Percentiles rank a stretch among this genome's conserved stretches.
These are phyloP conservation scores for Priceomyces medius DNA, from an alignment of 805 yeast species.

Conservation along the genomic window DNA sequence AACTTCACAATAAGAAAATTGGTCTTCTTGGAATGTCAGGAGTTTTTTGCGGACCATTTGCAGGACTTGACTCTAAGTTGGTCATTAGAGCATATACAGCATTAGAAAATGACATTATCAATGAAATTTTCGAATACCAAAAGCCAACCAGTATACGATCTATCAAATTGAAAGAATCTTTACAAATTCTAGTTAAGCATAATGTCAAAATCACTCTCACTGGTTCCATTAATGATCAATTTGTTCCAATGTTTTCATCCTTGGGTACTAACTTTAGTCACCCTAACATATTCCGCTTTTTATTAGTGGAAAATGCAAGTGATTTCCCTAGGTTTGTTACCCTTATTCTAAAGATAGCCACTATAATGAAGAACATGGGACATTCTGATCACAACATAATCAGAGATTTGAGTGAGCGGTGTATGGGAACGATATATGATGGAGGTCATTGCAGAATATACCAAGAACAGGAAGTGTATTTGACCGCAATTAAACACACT, in stretches of 20 bases:
- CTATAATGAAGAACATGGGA: conserved; percentile 37
- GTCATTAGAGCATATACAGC: conserved; percentile 38
- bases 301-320: conserved; percentile 18
- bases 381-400: conserved; percentile 29
- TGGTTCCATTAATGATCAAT: conserved; percentile 35
- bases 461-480: conserved; percentile 24
- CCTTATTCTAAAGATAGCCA: conserved; percentile 25
- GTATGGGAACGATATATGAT: conserved; percentile 22
- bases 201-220: conserved; percentile 37
- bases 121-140: conserved; percentile 36
- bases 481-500: conserved; percentile 28
- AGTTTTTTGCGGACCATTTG: conserved; percentile 29
- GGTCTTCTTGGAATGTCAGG: conserved; percentile 40
- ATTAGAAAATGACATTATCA: conserved; percentile 35
- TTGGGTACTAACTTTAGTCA: conserved; percentile 29
- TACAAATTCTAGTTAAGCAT: conserved; percentile 17
- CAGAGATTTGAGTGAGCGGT: conserved; percentile 27
- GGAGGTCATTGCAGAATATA: conserved; percentile 30
- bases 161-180: conserved; percentile 16
- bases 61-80: conserved; percentile 32
- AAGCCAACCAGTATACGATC: conserved; percentile 19
- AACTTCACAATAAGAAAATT: conserved; percentile 17
- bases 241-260: conserved; percentile 35
- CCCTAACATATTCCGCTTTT: conserved; percentile 35
- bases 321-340: conserved; percentile 27